Conservation (phyloP, 1,139 yeast species). For the Blastobotrys raffinosifermentans region DNA sequence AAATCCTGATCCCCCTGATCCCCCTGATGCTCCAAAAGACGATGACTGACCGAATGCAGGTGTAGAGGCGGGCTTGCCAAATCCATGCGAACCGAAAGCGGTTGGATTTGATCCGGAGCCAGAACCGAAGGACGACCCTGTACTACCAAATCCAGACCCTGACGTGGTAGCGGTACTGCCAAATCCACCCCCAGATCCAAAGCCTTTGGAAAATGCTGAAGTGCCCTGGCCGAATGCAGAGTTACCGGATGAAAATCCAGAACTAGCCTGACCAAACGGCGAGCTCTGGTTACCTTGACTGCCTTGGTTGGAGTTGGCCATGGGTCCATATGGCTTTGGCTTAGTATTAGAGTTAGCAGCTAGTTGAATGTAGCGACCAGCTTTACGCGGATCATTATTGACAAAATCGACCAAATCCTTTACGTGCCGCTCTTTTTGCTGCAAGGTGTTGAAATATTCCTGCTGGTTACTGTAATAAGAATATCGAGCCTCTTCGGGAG, state of each 20-base stretch:
- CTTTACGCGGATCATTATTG: conserved; percentile 40
- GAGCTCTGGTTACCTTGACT: conserved; percentile 8
- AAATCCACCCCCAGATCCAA: conserved; percentile 9
- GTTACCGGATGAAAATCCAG: conserved; percentile 19
- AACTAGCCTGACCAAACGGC: conserved; percentile 4
- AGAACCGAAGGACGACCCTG: background rate
- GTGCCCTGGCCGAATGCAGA: conserved; percentile 4
- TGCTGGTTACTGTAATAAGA: conserved; percentile 39
- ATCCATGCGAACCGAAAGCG: conserved; percentile 3
- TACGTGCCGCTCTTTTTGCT: conserved; percentile 44
- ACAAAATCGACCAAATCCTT: conserved; percentile 39
- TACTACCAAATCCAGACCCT: conserved; percentile 4
- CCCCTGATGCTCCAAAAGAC: conserved; percentile 16
- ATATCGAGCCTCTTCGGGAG: conserved; percentile 51
- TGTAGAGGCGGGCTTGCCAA: conserved; percentile 2
- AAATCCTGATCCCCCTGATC: background rate
- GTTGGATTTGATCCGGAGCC: conserved; percentile 2
- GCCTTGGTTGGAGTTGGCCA: conserved; percentile 8
- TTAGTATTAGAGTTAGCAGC: conserved; percentile 34
- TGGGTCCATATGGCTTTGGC: conserved; percentile 20
- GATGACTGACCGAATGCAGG: conserved; percentile 4
- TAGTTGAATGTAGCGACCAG: conserved; percentile 52
- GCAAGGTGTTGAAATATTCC: conserved; percentile 39
- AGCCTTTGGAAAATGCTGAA: conserved; percentile 2
- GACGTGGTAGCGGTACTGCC: conserved; percentile 11